phyloP scores from a whole-genome alignment of 2,329 filamentous ascomycete species.

The Calonectria crousiana region DNA sequence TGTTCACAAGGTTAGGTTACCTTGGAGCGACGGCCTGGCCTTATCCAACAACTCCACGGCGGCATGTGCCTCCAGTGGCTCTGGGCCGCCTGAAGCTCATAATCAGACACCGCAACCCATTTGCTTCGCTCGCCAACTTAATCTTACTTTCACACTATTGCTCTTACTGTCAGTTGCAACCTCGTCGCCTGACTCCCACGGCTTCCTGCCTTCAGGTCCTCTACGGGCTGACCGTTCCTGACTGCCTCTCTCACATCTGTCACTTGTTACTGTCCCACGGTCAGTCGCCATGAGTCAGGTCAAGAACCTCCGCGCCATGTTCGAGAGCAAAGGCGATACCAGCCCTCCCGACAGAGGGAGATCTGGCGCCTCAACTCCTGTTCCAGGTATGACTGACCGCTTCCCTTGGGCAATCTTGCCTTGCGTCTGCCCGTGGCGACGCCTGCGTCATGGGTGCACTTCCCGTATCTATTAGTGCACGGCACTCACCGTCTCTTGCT shows the following conservation, averaged over 20 bases:
- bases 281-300: constrained; percentile 74
- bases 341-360: constrained; percentile 78
- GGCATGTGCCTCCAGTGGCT: constrained; percentile 29
- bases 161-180: constrained; percentile 9
- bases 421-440: constrained; percentile 25
- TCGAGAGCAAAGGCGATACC: constrained; percentile 77
- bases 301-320: constrained; percentile 83
- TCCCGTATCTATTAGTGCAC: constrained; percentile 13
- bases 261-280: constrained; percentile 38
- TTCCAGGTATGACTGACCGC: constrained; percentile 42
- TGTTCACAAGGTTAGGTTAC: constrained; percentile 21
- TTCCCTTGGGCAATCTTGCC: constrained; percentile 18
- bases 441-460: constrained; percentile 22
- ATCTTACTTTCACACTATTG: constrained; percentile 14
- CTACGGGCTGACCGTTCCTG: constrained; percentile 33
- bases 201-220: constrained; percentile 19
- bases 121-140: constrained; percentile 5
- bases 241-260: constrained; percentile 41
- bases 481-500: constrained; percentile 22
- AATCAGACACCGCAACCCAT: constrained; percentile 25
- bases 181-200: constrained; percentile 9
- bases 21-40: constrained; percentile 18
- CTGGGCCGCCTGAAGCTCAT: constrained; percentile 28
- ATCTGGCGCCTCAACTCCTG: constrained; percentile 63
- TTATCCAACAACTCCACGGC: constrained; percentile 31